phyloP scores from a whole-genome alignment of 2,329 filamentous ascomycete genomes.

The Seiridium cupressi region DNA sequence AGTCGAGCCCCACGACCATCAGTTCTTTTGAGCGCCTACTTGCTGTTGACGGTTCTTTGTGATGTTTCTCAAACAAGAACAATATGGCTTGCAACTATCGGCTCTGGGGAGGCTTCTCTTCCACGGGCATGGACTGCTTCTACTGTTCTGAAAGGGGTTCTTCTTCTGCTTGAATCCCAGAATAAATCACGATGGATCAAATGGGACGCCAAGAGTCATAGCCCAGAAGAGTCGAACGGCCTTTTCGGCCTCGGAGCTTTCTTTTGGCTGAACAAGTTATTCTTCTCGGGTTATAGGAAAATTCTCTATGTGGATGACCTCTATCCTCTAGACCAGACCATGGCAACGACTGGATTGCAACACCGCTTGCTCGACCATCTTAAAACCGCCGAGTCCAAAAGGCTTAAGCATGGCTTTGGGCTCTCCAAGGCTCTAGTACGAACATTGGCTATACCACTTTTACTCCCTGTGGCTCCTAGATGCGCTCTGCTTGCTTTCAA shows the following conservation, averaged over 20 bases:
- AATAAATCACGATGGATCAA: slow-evolving; percentile 35
- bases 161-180: slow-evolving; percentile 36
- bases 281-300: slow-evolving; percentile 28
- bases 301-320: slow-evolving; percentile 28
- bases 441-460: not conserved
- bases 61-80: slow-evolving; percentile 42
- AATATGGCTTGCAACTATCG: slow-evolving; percentile 30
- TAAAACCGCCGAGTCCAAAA: not conserved
- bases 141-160: slow-evolving; percentile 30
- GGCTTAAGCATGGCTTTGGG: not conserved
- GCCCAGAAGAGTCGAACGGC: slow-evolving; percentile 30
- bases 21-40: slow-evolving; percentile 37
- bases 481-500: not conserved
- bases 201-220: slow-evolving; percentile 36
- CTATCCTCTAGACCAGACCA: slow-evolving; percentile 22
- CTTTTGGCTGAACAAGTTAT: slow-evolving; percentile 29
- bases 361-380: not conserved
- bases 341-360: not conserved
- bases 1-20: slow-evolving; percentile 34
- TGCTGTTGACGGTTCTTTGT: slow-evolving; percentile 40
- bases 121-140: slow-evolving; percentile 32
- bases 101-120: slow-evolving; percentile 14
- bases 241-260: slow-evolving; percentile 26
- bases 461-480: not conserved
- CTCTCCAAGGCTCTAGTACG: not conserved